Evolutionary conservation across 345 rosid species (phyloP), one percentile per base, ranked within the genome.

Genomic region (Salix purpurea): DNA sequence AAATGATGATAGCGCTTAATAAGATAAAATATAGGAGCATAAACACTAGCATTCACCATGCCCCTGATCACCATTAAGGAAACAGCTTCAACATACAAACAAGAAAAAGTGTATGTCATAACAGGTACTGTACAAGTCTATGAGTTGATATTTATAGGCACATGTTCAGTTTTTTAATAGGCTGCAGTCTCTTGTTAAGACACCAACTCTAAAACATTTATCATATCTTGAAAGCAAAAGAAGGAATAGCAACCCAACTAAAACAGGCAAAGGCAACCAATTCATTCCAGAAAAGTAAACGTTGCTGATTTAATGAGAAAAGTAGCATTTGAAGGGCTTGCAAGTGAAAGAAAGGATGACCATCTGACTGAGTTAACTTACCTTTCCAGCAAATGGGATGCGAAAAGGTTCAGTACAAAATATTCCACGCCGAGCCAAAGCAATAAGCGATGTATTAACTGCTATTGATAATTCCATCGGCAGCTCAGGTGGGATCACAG

Each of bases 401-500:
- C 99, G 91, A 79, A 96, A 96, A 71, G 99, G 99, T 80, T 96
- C 99, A 1, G 99, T 96, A 84, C 99, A 96, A 86, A 92, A 96
- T 80, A 96, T 96, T 74, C 99, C 99, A 71, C 94, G 94, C 21
- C 97, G 92, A 37, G 97, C 94, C 83, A 96, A 85, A 37, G 97
- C 97, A 83, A 96, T 90, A 85, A 96, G 87, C 62, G 99, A 96
- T 32, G 99, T 96, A 81, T 96, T 96, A 78, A 96, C 98, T 74
- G 99, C 98, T 83, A 96, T 91, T 34, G 99, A 94, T 77, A 96
- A 88, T 86, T 94, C 99, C 99, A 96, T 96, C 6, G 99, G 99
- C 85, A 96, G 87, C 78, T 96, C 99, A 16, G 99, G 99, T 0
- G 99, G 99, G 62, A 96, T 96, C 67, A 96, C 99, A 80, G 98